Conservation (phyloP, 2,329 filamentous ascomycete species). For the Dactylellina sp. region DNA sequence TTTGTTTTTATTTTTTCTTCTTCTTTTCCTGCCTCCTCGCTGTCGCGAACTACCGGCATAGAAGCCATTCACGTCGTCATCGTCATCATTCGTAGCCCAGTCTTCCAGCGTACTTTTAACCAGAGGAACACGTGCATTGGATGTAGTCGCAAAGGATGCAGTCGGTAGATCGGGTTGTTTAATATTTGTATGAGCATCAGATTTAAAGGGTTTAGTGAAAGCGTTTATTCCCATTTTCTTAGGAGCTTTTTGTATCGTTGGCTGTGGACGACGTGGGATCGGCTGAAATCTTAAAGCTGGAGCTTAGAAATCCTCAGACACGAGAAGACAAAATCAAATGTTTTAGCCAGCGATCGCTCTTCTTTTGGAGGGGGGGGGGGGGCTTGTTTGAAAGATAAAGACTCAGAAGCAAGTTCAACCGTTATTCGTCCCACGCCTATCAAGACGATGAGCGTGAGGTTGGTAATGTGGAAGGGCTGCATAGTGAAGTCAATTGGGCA, state of each 20-base stretch:
- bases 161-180: slow-evolving; percentile 34
- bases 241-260: slow-evolving; percentile 27
- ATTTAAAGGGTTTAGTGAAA: slow-evolving; percentile 39
- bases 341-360: slow-evolving; percentile 51
- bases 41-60: slow-evolving; percentile 76
- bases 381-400: background rate
- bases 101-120: slow-evolving; percentile 80
- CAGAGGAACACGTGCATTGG: slow-evolving; percentile 63
- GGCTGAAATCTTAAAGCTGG: slow-evolving; percentile 56
- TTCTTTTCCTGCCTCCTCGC: slow-evolving; percentile 74
- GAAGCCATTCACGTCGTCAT: slow-evolving; percentile 74
- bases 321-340: slow-evolving; percentile 23
- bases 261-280: slow-evolving; percentile 48
- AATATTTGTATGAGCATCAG: slow-evolving; percentile 16
- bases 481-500: slow-evolving; percentile 35
- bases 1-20: slow-evolving; percentile 82
- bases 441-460: background rate
- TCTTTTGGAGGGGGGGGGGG: slow-evolving; percentile 2
- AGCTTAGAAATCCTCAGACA: slow-evolving; percentile 24
- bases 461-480: slow-evolving; percentile 18
- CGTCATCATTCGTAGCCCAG: slow-evolving; percentile 79
- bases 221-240: slow-evolving; percentile 40
- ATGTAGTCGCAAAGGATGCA: slow-evolving; percentile 47
- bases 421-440: slow-evolving; percentile 20
- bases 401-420: slow-evolving; percentile 27